Percentiles rank a stretch among this genome's conserved stretches.
Evolutionary conservation across 2,329 filamentous ascomycete genomes (phyloP).

Genomic region (Akanthomyces dipterigenus): DNA sequence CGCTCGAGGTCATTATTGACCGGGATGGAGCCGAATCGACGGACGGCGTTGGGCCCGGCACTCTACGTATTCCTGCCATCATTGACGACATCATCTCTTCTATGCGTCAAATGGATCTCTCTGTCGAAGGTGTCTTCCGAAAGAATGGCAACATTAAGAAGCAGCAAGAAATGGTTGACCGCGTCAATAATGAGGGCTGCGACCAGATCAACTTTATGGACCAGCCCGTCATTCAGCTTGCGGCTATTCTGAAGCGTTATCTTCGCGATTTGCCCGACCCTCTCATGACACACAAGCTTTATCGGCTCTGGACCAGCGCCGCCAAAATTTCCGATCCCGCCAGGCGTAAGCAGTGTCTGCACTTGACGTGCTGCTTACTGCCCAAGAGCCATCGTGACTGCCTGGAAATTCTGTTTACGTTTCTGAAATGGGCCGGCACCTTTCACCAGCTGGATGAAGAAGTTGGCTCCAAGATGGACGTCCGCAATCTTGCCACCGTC

Average conservation of each 20-base stretch:
- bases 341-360: constrained; percentile 75
- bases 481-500: constrained; percentile 93
- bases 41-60: constrained; percentile 87
- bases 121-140: constrained; percentile 94
- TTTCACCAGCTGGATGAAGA: constrained; percentile 98
- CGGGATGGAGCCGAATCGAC: constrained; percentile 96
- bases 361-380: constrained; percentile 84
- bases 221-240: constrained; percentile 88
- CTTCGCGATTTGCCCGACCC: constrained; percentile 91
- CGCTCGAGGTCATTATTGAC: constrained; percentile 82
- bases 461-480: constrained; percentile 96
- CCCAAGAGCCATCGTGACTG: constrained; percentile 90
- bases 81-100: constrained; percentile 91
- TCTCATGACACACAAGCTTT: constrained; percentile 89
- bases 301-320: constrained; percentile 81
- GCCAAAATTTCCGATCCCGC: constrained; percentile 81
- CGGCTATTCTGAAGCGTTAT: constrained; percentile 91
- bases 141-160: constrained; percentile 99
- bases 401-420: constrained; percentile 90
- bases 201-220: constrained; percentile 80
- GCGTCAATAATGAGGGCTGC: constrained; percentile 79
- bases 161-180: constrained; percentile 75
- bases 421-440: constrained; percentile 94
- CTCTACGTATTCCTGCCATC: constrained; percentile 83
- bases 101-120: constrained; percentile 98